phyloP scores from a whole-genome alignment of 805 yeast species.

The Metschnikowia aberdeeniae region DNA sequence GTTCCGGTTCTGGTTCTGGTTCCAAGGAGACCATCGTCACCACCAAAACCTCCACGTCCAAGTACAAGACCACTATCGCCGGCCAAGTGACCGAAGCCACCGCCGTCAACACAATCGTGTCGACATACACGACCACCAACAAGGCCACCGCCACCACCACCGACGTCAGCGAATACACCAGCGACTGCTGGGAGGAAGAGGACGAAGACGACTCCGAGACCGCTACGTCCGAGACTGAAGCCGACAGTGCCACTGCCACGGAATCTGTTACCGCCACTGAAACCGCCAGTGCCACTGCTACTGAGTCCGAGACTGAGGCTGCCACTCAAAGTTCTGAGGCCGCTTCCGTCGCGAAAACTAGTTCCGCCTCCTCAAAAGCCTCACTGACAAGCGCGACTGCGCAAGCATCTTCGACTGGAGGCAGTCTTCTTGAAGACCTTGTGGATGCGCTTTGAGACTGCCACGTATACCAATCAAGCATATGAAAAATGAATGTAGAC shows the following conservation, averaged over 20 bases:
- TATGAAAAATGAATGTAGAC: too few species aligned
- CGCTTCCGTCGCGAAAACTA: background rate
- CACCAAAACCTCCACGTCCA: conserved; percentile 10
- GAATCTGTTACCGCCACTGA: background rate
- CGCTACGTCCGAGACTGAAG: conserved; percentile 1
- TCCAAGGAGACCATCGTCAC: conserved; percentile 9
- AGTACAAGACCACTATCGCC: conserved; percentile 13
- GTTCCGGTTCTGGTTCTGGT: conserved; percentile 2
- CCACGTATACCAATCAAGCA: too few species aligned
- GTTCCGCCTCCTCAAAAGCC: background rate
- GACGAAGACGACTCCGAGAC: conserved; percentile 9
- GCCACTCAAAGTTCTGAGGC: background rate
- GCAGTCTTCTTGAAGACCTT: conserved; percentile 1
- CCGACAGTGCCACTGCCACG: background rate
- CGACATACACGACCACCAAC: conserved; percentile 11
- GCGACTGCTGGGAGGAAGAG: conserved; percentile 15
- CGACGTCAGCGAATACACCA: conserved; percentile 8
- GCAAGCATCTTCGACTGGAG: conserved; percentile 5
- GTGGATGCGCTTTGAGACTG: background rate
- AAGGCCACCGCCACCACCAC: conserved; percentile 5
- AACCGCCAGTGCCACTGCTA: background rate
- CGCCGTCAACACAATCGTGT: conserved; percentile 7
- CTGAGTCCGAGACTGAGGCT: background rate
- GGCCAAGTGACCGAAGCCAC: conserved; percentile 12
- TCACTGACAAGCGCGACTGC: background rate